A percentile compares a stretch with the other conserved stretches of the same genome.
Evolutionary conservation across 352 stramenopile genomes (phyloP).

Genomic region (Pythium brachiatum): DNA sequence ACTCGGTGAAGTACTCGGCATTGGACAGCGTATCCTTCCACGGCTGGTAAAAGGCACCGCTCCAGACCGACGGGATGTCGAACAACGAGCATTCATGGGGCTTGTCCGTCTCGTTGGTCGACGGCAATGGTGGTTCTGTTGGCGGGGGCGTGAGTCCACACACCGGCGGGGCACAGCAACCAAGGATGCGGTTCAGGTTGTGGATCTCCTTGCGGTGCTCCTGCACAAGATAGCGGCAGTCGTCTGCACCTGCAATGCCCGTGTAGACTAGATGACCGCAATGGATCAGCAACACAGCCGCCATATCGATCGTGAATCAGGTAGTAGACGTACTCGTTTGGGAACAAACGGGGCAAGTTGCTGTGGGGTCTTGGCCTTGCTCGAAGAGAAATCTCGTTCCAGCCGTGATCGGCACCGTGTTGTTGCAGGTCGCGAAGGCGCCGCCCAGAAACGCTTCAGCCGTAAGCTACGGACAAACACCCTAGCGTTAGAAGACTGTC

Average conservation of each 20-base stretch:
- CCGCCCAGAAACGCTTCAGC: conserved; percentile 58
- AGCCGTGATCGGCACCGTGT: conserved; percentile 53
- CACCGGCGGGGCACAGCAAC: conserved; percentile 57
- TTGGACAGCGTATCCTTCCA: conserved; percentile 74
- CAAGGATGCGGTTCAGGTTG: conserved; percentile 57
- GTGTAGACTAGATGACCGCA: conserved; percentile 43
- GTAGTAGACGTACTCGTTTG: conserved; percentile 49
- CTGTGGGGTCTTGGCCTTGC: conserved; percentile 67
- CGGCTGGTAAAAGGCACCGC: conserved; percentile 68
- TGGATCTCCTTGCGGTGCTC: conserved; percentile 51
- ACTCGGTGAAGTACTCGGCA: conserved; percentile 75
- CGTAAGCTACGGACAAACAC: conserved; percentile 39
- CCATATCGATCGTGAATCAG: too few species aligned
- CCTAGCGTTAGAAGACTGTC: background rate
- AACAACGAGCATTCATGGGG: conserved; percentile 50
- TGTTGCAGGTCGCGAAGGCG: conserved; percentile 51
- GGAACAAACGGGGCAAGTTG: conserved; percentile 63
- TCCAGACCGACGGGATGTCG: conserved; percentile 57
- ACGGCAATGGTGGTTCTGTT: background rate
- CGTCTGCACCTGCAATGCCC: conserved; percentile 59
- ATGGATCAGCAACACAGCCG: too few species aligned
- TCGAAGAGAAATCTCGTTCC: conserved; percentile 66
- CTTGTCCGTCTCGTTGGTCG: background rate
- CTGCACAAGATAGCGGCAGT: conserved; percentile 55
- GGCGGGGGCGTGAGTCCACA: conserved; percentile 26